These are phyloP conservation scores for Stachybotrys chartarum DNA, from an alignment of 2,329 filamentous ascomycete genomes.

Conservation along the genomic window DNA sequence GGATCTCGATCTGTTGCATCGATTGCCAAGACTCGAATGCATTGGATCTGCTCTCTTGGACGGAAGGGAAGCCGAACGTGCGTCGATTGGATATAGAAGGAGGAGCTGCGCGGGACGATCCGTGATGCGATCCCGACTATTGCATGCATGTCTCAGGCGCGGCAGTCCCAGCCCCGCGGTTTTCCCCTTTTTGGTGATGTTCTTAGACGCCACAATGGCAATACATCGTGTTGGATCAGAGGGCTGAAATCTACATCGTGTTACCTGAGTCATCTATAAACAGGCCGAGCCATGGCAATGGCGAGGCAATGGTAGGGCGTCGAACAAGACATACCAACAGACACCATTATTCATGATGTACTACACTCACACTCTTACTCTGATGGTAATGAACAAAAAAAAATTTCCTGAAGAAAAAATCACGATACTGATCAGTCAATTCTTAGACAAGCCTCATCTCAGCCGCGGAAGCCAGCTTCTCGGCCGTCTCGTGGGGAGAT, in stretches of 20 bases:
- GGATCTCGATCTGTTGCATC: not conserved
- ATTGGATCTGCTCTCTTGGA: too few species aligned
- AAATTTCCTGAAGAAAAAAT: not conserved
- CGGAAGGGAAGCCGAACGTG: not conserved
- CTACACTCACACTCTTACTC: not conserved
- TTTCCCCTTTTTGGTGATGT: not conserved
- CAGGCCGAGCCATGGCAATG: too few species aligned
- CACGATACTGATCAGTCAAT: too few species aligned
- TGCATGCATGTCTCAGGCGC: not conserved
- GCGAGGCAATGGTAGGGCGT: not conserved
- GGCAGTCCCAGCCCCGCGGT: not conserved
- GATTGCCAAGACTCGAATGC: not conserved
- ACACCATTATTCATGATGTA: not conserved
- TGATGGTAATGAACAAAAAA: not conserved
- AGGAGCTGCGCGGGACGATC: not conserved
- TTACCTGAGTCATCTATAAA: not conserved
- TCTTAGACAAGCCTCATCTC: not conserved
- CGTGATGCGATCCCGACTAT: not conserved
- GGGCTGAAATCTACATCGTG: not conserved
- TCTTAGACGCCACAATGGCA: not conserved
- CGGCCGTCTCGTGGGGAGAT: not conserved
- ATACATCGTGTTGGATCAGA: not conserved
- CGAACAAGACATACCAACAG: not conserved
- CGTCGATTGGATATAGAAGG: not conserved
- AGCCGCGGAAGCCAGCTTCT: not conserved